A percentile compares a stretch with the other conserved stretches of the same genome.
These are phyloP conservation scores for Trichophyton schoenleinii DNA, from an alignment of 2,329 filamentous ascomycete species.

Conservation along the genomic window DNA sequence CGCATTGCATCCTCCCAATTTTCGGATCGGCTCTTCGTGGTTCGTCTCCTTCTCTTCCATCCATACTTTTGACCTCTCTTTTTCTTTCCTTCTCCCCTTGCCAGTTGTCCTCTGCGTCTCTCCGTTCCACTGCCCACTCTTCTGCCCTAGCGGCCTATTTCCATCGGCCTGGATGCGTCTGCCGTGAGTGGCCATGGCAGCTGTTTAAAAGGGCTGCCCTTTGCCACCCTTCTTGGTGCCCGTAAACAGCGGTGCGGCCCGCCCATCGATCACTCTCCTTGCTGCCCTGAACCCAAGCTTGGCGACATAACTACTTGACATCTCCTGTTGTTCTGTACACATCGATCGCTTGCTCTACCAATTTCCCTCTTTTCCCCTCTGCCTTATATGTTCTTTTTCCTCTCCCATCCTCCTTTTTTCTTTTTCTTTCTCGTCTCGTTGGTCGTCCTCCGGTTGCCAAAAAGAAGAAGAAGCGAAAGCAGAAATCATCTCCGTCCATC, in stretches of 20 bases:
- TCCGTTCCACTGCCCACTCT: not conserved
- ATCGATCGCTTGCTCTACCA: not conserved
- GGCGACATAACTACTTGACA: not conserved
- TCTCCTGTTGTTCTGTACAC: not conserved
- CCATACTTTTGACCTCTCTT: not conserved
- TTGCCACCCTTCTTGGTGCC: conserved; percentile 2
- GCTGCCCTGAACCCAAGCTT: not conserved
- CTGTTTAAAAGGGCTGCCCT: not conserved
- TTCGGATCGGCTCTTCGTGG: not conserved
- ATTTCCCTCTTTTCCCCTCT: not conserved
- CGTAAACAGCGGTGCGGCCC: conserved; percentile 3
- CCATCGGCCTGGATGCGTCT: not conserved
- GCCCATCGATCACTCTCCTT: not conserved
- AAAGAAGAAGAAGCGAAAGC: not conserved
- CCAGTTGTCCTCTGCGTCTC: not conserved
- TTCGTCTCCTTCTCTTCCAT: not conserved
- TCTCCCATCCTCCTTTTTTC: not conserved
- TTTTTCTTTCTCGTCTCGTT: not conserved
- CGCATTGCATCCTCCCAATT: conserved; percentile 5
- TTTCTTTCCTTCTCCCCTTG: not conserved
- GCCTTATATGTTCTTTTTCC: not conserved
- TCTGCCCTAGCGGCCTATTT: not conserved
- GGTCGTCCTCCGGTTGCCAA: not conserved
- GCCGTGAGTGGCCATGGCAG: not conserved
- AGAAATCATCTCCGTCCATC: not conserved